These are phyloP conservation scores for Moniliella sp. DNA, from an alignment of 1,284 basidiomycete species.

Conservation along the genomic window DNA sequence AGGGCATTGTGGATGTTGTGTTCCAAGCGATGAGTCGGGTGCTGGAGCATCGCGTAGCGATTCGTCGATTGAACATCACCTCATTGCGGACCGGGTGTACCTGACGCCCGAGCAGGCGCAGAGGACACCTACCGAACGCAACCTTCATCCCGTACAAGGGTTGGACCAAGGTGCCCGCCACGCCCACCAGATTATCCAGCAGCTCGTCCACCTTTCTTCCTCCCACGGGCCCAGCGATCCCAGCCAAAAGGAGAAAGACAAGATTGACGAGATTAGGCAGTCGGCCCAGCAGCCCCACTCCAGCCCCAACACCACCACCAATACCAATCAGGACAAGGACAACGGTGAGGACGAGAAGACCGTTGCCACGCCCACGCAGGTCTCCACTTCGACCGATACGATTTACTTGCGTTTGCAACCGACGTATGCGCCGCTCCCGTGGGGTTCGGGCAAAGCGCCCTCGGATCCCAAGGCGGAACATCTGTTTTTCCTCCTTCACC, in stretches of 20 bases:
- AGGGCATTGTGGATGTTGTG: constrained; percentile 82
- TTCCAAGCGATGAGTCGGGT: constrained; percentile 39
- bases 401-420: constrained; percentile 86
- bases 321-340: not conserved
- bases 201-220: not conserved
- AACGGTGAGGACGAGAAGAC: constrained; percentile 1
- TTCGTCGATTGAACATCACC: constrained; percentile 10
- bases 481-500: constrained; percentile 19
- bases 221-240: constrained; percentile 7
- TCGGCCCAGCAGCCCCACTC: not conserved
- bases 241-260: not conserved
- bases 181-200: constrained; percentile 38
- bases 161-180: constrained; percentile 61
- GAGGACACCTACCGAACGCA: constrained; percentile 35
- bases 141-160: constrained; percentile 62
- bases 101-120: constrained; percentile 3
- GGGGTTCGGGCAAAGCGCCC: not conserved
- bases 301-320: not conserved
- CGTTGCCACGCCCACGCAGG: not conserved
- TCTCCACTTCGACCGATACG: constrained; percentile 22
- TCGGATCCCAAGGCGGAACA: constrained; percentile 3
- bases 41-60: constrained; percentile 22
- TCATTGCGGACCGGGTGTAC: constrained; percentile 23
- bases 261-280: not conserved
- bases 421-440: constrained; percentile 9